Base-by-base conservation (phyloP, 2,329 filamentous ascomycete species). In the Fusarium sterilihyphosum region DNA sequence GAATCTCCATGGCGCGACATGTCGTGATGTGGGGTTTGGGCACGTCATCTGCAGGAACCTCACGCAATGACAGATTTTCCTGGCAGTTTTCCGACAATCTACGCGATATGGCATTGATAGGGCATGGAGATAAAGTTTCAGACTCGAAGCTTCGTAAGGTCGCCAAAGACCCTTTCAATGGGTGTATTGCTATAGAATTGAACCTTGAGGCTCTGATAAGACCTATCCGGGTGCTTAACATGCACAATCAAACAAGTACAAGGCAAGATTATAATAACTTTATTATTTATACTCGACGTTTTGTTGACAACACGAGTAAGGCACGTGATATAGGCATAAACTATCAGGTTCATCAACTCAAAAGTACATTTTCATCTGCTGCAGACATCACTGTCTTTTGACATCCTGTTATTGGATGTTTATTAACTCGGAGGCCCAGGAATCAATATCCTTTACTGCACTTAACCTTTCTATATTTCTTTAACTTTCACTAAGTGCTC, bases 21-120 rank as follows among this genome's bases (percentile, higher is more conserved):
- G 52, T 52, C 54, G 56, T 50, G 61, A 37, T 54, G 29, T 61
- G 35, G 46, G 59, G 29, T 54, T 54, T 17, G 35, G 35, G 26
- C 57, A 60, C 57, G 57, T 37, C 57, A 60, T 60, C 33, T 49
- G 57, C 57, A 60, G 57, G 57, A 60, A 60, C 57, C 20, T 60
- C 43, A 20, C 57, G 57, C 44, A 60, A 60, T 18, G 6, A 20
- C 43, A 29, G 20, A 60, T 38, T 13, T 20, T 6, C 16, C 20
- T 43, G 24, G 4, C 18, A 7, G n/a, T 16, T 26, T 26, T 14
- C 11, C 8, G 22, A 54, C 7, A 29, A 38, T 8, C 11, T 20
- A 9, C 3, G 5, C 4, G n/a, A 53, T 14, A n/a, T n/a, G n/a
- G n/a, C n/a, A n/a, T n/a, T n/a, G n/a, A n/a, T n/a, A n/a, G n/a